Evolutionary conservation across 1,284 basidiomycete species (phyloP).

Genomic region (Amylostereum areolatum): DNA sequence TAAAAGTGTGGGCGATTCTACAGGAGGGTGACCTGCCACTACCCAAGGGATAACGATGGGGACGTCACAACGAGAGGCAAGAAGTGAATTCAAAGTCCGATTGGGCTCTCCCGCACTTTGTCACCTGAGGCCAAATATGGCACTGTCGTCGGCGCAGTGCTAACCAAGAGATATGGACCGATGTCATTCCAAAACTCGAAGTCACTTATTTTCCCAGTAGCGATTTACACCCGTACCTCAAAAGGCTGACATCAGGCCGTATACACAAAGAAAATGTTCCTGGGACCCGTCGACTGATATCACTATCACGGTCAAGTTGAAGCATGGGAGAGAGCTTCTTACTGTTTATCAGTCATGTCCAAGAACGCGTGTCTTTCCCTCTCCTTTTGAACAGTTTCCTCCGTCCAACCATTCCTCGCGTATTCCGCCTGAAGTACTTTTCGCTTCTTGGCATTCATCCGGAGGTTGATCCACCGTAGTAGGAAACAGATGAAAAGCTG

Average conservation of each 20-base stretch:
- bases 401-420: slow-evolving; percentile 45
- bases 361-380: slow-evolving; percentile 54
- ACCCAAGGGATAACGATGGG: too few species aligned
- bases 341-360: slow-evolving; percentile 61
- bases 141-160: too few species aligned
- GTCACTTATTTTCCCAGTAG: background rate
- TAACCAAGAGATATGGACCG: background rate
- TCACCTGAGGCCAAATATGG: too few species aligned
- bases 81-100: too few species aligned
- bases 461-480: slow-evolving; percentile 49
- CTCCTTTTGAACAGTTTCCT: slow-evolving; percentile 49
- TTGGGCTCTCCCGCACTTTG: too few species aligned
- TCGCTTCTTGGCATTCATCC: slow-evolving; percentile 47
- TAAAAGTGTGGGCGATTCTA: too few species aligned
- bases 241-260: slow-evolving; percentile 18
- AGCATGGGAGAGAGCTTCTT: slow-evolving; percentile 15
- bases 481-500: slow-evolving; percentile 45
- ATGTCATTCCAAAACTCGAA: background rate
- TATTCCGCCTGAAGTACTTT: slow-evolving; percentile 38
- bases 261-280: slow-evolving; percentile 31
- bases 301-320: background rate
- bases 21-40: too few species aligned
- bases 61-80: too few species aligned
- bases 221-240: background rate
- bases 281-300: slow-evolving; percentile 6